Evolutionary conservation across 495 filamentous ascomycete genomes (phyloP).

Genomic region (Xylaria sp.): DNA sequence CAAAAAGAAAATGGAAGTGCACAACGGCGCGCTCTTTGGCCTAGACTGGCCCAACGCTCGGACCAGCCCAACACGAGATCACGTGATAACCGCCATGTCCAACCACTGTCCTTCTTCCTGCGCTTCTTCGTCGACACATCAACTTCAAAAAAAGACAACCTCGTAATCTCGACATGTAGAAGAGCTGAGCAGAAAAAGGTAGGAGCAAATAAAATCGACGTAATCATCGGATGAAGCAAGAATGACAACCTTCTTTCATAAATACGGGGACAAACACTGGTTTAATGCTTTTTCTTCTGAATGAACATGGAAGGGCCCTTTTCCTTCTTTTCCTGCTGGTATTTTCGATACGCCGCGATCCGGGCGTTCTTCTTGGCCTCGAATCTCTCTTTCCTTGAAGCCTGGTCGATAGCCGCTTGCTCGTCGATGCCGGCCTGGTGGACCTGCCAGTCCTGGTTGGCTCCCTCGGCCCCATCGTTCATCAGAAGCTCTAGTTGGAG

Average conservation of each 20-base stretch:
- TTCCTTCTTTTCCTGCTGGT: neutral
- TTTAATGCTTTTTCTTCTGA: neutral
- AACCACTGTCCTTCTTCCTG: too few species aligned
- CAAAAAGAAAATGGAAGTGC: constrained; percentile 19
- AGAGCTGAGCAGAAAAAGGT: too few species aligned
- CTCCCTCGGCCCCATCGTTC: neutral
- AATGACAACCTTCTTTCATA: too few species aligned
- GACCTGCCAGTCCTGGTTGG: neutral
- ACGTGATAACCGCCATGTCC: constrained; percentile 19
- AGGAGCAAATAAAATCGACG: too few species aligned
- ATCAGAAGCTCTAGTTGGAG: neutral
- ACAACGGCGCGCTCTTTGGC: constrained; percentile 23
- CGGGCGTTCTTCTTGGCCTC: neutral
- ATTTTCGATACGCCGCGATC: neutral
- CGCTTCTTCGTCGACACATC: too few species aligned
- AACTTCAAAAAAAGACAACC: too few species aligned
- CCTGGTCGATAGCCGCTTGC: neutral
- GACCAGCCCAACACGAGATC: constrained; percentile 26
- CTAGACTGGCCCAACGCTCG: constrained; percentile 20
- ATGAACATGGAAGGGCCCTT: constrained; percentile 1
- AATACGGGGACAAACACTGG: too few species aligned
- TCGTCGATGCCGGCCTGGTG: constrained; percentile 1
- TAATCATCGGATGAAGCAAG: too few species aligned
- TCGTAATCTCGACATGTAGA: too few species aligned
- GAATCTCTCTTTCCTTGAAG: neutral